Evolutionary conservation across 1,139 yeast genomes (phyloP).

Genomic region (Zhuliangozyma blackwelliae): DNA sequence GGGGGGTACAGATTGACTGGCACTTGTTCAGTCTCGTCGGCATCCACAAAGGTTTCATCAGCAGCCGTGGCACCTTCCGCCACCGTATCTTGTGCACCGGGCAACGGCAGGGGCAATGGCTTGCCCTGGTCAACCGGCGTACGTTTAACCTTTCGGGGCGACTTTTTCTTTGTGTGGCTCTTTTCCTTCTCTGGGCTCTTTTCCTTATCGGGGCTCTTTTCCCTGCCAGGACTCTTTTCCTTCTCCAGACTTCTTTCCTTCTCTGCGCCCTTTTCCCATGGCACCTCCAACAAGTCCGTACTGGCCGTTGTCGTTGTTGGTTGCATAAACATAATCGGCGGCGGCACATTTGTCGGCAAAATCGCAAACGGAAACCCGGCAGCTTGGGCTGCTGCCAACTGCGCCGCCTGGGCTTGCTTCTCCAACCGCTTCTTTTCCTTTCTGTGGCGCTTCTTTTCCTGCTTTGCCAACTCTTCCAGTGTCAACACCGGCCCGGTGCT

Average conservation of each 20-base stretch:
- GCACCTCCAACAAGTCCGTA: too few relatives aligned
- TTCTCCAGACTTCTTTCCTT: too few relatives aligned
- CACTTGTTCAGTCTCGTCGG: too few relatives aligned
- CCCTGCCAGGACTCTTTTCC: too few relatives aligned
- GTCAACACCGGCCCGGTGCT: too few relatives aligned
- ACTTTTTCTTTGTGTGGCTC: too few relatives aligned
- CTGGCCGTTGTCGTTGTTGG: conserved; percentile 1
- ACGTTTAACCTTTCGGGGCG: too few relatives aligned
- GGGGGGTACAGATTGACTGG: too few relatives aligned
- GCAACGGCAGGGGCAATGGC: conserved; percentile 4
- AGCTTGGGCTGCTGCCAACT: conserved; percentile 17
- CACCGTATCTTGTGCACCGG: background rate
- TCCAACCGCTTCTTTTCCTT: conserved; percentile 12
- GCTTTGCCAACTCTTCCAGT: background rate
- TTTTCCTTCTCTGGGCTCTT: too few relatives aligned
- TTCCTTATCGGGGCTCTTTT: too few relatives aligned
- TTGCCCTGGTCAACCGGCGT: conserved; percentile 5
- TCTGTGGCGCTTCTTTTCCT: conserved; percentile 11
- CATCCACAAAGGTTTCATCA: too few relatives aligned
- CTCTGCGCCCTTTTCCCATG: too few relatives aligned
- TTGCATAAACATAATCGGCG: conserved; percentile 7
- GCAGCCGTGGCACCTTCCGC: conserved; percentile 1
- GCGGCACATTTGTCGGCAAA: conserved; percentile 14
- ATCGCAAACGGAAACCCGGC: conserved; percentile 14
- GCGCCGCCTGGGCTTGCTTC: conserved; percentile 22